Conservation (phyloP, 164 flowering plant species). For the Macadamia tetraphylla region DNA sequence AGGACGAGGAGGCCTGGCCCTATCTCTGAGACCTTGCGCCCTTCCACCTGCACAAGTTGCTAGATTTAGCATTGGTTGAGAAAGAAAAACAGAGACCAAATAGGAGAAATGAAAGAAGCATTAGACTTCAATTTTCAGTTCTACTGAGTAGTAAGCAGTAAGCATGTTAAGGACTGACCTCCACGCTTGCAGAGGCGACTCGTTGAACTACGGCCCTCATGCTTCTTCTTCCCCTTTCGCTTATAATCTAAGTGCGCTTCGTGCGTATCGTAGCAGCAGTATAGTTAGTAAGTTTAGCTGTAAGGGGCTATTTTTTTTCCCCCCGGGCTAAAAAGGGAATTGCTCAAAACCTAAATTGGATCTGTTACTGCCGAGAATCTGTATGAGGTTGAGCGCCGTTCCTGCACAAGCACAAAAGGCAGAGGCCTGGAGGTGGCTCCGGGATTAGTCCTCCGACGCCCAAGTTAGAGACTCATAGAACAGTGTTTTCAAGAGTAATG, state of each 20-base stretch:
- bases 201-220: constrained; percentile 91
- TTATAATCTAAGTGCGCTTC: background rate
- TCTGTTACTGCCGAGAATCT: too few relatives aligned
- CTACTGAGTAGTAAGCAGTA: background rate
- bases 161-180: constrained; percentile 33
- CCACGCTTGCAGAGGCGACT: constrained; percentile 83
- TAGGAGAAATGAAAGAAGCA: background rate
- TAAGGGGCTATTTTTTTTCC: too few relatives aligned
- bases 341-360: too few relatives aligned
- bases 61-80: background rate
- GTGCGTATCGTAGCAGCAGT: constrained; percentile 18
- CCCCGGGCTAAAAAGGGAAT: too few relatives aligned
- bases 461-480: too few relatives aligned
- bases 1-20: constrained; percentile 91
- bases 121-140: background rate
- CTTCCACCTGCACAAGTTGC: constrained; percentile 66
- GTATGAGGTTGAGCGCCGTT: too few relatives aligned
- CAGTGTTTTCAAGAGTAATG: too few relatives aligned
- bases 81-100: too few relatives aligned
- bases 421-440: too few relatives aligned
- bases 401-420: too few relatives aligned
- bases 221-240: constrained; percentile 18
- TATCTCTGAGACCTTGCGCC: constrained; percentile 68
- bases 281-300: too few relatives aligned
- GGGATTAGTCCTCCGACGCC: too few relatives aligned